Base-by-base conservation (phyloP, 2,329 filamentous ascomycete genomes). In the Macrophomina tecta region DNA sequence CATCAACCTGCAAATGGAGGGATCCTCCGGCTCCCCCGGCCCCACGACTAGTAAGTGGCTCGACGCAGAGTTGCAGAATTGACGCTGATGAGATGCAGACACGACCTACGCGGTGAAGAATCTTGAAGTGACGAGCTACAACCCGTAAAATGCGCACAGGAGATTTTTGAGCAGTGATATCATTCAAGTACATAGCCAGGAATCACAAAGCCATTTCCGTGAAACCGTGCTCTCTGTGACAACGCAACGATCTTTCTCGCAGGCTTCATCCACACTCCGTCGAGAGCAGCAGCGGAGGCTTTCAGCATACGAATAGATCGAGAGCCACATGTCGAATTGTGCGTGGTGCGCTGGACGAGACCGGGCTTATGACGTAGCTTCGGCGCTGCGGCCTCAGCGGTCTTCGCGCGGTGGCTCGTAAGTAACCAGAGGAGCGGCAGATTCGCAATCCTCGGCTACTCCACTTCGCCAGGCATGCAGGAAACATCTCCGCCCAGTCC, bases 1-100 rank as follows among this genome's bases (percentile, higher is more conserved):
- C 12, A 75, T 77, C 56, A 74, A 77, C 68, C 55, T 76, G 34
- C 75, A 77, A 69, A 77, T 77, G 75, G 74, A 76, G 61, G 75
- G 75, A 5, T 72, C 69, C 38, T 75, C 73, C 56, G 58, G 58
- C 18, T 48, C 58, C 2, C 58, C 58, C 8, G 58, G 58, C 5
- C 58, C 45, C 12, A 62, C 58, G 58, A 62, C 58, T 7, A 14
- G 58, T 62, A 62, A 62, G 58, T 62, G 2, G 2, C 16, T 18
- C 1, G 32, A 18, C 16, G 5, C 14, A 12, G 16, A 12, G 16
- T 36, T 72, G 72, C 4, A 67, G 48, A 16, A 71, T 72, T 11
- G 72, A 71, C 48, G 40, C 69, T 72, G 36, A 71, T 51, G 1
- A n/a, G 18, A 5, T 16, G 42, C 30, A 62, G 72, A 72, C 55